Conservation (phyloP, 164 flowering plant genomes). For the Magnolia officinalis region DNA sequence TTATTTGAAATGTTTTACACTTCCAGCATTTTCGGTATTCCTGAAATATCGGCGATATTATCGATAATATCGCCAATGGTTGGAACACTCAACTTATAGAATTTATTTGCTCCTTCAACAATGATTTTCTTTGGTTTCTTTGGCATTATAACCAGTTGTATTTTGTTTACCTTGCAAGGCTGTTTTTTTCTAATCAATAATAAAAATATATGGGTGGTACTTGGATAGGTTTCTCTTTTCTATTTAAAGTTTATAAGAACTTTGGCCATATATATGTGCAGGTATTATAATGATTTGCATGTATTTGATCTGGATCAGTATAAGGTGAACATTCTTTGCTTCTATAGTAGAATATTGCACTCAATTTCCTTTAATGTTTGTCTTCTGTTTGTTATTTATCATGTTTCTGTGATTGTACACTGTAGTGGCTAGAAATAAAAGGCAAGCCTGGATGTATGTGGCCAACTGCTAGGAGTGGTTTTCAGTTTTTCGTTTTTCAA, state of each 20-base stretch:
- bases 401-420: constrained; percentile 12
- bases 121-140: too few species aligned
- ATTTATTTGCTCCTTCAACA: too few species aligned
- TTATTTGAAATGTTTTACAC: too few species aligned
- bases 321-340: constrained; percentile 52
- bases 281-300: constrained; percentile 85
- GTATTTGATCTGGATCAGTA: constrained; percentile 89
- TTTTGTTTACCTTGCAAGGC: too few species aligned
- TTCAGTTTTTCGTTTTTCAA: constrained; percentile 86
- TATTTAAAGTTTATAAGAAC: constrained; percentile 6
- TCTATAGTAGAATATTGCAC: background rate
- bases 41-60: too few species aligned
- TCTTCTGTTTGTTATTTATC: background rate
- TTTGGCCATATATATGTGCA: constrained; percentile 27
- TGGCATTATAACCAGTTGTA: too few species aligned
- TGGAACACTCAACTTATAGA: too few species aligned
- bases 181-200: background rate
- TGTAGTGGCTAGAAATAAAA: constrained; percentile 97
- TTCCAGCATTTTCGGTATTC: too few species aligned
- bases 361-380: background rate
- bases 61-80: too few species aligned
- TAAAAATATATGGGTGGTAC: background rate
- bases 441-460: constrained; percentile 87
- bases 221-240: constrained; percentile 6
- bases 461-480: constrained; percentile 97